Conservation (phyloP, 306 rosid species). For the Castanea sativa region DNA sequence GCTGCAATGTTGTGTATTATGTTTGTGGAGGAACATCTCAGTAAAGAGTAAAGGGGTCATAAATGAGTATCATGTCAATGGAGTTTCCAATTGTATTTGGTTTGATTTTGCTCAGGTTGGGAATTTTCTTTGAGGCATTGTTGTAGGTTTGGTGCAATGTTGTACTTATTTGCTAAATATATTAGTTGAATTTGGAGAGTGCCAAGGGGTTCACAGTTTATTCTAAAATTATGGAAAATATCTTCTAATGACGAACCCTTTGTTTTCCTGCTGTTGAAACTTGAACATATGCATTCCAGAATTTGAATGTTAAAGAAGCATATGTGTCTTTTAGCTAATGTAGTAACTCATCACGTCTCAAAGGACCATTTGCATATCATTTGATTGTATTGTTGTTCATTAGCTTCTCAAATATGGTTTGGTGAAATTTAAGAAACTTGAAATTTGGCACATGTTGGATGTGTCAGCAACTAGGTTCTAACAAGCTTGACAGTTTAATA, state of each 20-base stretch:
- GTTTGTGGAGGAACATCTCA: neutral
- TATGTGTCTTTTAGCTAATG: too few relatives aligned
- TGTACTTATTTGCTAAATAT: neutral
- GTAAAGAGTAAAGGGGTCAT: neutral
- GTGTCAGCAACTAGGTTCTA: neutral
- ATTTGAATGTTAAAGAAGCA: neutral
- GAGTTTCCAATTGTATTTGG: too few relatives aligned
- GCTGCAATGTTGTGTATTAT: neutral
- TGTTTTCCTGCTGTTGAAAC: neutral
- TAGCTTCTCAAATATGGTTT: neutral
- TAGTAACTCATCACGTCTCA: too few relatives aligned
- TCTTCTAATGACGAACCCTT: too few relatives aligned
- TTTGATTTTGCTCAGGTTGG: neutral
- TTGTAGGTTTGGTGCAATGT: neutral
- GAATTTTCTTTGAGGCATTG: neutral
- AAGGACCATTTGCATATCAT: too few relatives aligned
- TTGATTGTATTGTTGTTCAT: neutral
- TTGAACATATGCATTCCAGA: neutral
- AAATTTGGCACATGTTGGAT: neutral
- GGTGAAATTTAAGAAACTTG: neutral
- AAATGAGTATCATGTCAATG: neutral
- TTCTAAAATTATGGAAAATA: too few relatives aligned
- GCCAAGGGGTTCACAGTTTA: neutral
- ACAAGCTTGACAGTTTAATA: neutral
- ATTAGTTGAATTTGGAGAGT: neutral